A percentile compares a stretch with the other conserved stretches of the same genome.
phyloP scores from a whole-genome alignment of 257 asterid genomes.

The Solanum rostratum region DNA sequence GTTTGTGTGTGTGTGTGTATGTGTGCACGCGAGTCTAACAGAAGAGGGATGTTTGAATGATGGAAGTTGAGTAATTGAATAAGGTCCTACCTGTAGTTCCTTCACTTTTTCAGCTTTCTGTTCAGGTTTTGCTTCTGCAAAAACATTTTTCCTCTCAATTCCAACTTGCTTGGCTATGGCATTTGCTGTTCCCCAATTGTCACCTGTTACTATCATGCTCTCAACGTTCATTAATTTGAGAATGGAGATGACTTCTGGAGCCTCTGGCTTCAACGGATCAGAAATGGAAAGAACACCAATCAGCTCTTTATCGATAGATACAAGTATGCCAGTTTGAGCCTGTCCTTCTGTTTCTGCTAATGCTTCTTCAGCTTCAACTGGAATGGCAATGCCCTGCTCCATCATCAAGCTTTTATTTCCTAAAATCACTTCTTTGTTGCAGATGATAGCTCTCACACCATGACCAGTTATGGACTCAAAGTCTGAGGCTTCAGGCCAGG shows the following conservation, averaged over 20 bases:
- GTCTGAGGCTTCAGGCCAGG: slow-evolving; percentile 44
- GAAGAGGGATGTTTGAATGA: not conserved
- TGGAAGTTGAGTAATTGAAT: not conserved
- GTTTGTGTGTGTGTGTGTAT: too few species aligned
- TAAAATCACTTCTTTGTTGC: slow-evolving; percentile 50
- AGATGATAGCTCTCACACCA: slow-evolving; percentile 72
- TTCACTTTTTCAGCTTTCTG: slow-evolving; percentile 67
- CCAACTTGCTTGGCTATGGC: slow-evolving; percentile 74
- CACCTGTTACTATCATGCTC: slow-evolving; percentile 65
- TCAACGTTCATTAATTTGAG: slow-evolving; percentile 54
- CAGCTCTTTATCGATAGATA: slow-evolving; percentile 44
- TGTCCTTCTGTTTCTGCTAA: slow-evolving; percentile 41
- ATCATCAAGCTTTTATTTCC: slow-evolving; percentile 70
- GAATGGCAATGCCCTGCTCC: slow-evolving; percentile 25
- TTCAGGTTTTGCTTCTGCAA: slow-evolving; percentile 75
- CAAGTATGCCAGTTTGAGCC: slow-evolving; percentile 76
- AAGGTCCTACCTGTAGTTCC: slow-evolving; percentile 53
- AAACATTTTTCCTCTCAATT: slow-evolving; percentile 23
- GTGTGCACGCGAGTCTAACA: not conserved
- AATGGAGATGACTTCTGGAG: slow-evolving; percentile 46
- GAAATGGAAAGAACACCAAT: slow-evolving; percentile 55
- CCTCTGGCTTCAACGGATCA: slow-evolving; percentile 73
- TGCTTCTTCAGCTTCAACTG: slow-evolving; percentile 50
- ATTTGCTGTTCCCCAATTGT: slow-evolving; percentile 76
- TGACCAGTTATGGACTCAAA: slow-evolving; percentile 77